Evolutionary conservation across 805 yeast species (phyloP).

Genomic region (Jamesozyma jinghongensis): DNA sequence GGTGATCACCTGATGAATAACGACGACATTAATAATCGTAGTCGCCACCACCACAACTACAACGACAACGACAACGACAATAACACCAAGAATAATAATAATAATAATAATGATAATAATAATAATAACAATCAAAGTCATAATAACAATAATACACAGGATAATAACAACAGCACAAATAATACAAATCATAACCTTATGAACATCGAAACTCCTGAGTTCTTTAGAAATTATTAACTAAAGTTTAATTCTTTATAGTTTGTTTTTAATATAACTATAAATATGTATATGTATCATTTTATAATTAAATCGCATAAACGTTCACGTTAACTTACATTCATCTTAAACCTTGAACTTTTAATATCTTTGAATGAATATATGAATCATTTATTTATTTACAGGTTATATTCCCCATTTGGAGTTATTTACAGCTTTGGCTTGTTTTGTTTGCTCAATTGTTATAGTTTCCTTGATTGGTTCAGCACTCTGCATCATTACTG

Average conservation of each 20-base stretch:
- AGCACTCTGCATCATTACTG: not conserved
- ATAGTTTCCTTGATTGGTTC: not conserved
- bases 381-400: too few relatives aligned
- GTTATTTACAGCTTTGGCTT: too few relatives aligned
- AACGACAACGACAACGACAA: not conserved
- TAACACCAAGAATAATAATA: not conserved
- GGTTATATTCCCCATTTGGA: too few relatives aligned
- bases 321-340: too few relatives aligned
- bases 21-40: not conserved
- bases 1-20: not conserved
- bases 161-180: not conserved
- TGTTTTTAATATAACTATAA: not conserved
- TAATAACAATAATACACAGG: not conserved
- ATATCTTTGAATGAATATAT: too few relatives aligned
- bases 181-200: not conserved
- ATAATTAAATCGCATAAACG: too few relatives aligned
- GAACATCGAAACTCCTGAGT: slow-evolving; percentile 18
- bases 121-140: not conserved
- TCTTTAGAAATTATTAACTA: slow-evolving; percentile 5
- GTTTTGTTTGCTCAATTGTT: not conserved
- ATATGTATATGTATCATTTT: not conserved
- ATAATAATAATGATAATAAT: not conserved
- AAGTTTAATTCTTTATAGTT: not conserved
- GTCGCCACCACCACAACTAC: too few relatives aligned
- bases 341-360: too few relatives aligned